Conservation (phyloP, 371 early-diverging fungal species). For the Parasitella parasitica region DNA sequence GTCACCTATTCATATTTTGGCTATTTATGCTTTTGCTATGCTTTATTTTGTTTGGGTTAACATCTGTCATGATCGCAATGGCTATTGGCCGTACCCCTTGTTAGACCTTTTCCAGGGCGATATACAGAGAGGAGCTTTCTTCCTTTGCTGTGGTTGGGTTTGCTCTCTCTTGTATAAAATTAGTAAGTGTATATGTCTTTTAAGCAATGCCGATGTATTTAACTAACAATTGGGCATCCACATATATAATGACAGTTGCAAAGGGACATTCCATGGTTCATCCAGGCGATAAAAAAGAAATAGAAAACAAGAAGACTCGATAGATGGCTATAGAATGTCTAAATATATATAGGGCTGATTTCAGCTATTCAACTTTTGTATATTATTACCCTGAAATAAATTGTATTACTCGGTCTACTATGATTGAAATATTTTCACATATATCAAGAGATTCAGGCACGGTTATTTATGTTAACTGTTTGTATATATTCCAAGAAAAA, state of each 20-base stretch:
- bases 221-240: too few species aligned
- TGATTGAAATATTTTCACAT: too few species aligned
- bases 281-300: background rate
- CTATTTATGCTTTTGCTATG: constrained; percentile 15
- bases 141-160: constrained; percentile 13
- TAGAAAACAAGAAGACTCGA: background rate
- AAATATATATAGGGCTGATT: too few species aligned
- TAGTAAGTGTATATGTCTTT: constrained; percentile 10
- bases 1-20: constrained; percentile 12
- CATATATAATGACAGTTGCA: background rate
- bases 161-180: constrained; percentile 22
- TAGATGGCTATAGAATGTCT: too few species aligned
- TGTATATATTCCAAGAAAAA: too few species aligned
- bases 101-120: constrained; percentile 12
- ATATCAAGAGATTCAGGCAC: too few species aligned
- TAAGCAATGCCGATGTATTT: too few species aligned
- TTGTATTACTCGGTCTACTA: too few species aligned
- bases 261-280: background rate
- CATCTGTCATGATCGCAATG: constrained; percentile 15
- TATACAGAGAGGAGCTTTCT: constrained; percentile 16
- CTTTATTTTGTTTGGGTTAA: constrained; percentile 21
- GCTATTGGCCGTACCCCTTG: constrained; percentile 23
- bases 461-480: too few species aligned
- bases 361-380: too few species aligned
- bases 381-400: too few species aligned